phyloP scores from a whole-genome alignment of 345 rosid species.

The Aethionema arabicum region DNA sequence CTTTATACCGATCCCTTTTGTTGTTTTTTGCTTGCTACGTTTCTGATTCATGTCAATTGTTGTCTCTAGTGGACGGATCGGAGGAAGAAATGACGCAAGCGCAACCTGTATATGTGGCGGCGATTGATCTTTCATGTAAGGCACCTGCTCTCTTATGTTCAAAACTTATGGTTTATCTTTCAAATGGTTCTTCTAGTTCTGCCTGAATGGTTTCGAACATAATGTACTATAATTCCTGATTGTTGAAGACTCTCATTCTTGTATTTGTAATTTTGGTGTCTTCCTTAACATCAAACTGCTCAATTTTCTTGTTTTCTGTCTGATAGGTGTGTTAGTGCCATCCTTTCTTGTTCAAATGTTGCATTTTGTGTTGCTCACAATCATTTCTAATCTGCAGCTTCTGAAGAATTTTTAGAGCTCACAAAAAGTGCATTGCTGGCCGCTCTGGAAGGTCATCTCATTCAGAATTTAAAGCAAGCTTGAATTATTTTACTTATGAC shows the following conservation, averaged over 20 bases:
- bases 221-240: not conserved
- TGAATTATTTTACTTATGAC: slow-evolving; percentile 6
- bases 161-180: slow-evolving; percentile 2
- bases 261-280: not conserved
- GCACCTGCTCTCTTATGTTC: slow-evolving; percentile 9
- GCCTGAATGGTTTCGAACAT: not conserved
- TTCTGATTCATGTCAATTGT: slow-evolving; percentile 2
- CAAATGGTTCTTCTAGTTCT: not conserved
- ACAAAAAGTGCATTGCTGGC: slow-evolving; percentile 92
- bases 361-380: not conserved
- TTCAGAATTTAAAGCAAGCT: slow-evolving; percentile 19
- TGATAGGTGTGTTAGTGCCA: not conserved
- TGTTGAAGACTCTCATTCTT: not conserved
- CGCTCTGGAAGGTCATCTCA: slow-evolving; percentile 74
- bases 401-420: slow-evolving; percentile 97
- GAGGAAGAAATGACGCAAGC: slow-evolving; percentile 79
- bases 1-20: not conserved
- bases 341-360: not conserved
- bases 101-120: slow-evolving; percentile 93
- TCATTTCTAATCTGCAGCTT: slow-evolving; percentile 51
- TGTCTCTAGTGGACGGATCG: slow-evolving; percentile 58
- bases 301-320: not conserved
- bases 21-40: not conserved
- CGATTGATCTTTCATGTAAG: slow-evolving; percentile 91
- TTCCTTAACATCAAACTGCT: not conserved